Conservation (phyloP, 116 monocot species). For the Trichopus zeylanicus region DNA sequence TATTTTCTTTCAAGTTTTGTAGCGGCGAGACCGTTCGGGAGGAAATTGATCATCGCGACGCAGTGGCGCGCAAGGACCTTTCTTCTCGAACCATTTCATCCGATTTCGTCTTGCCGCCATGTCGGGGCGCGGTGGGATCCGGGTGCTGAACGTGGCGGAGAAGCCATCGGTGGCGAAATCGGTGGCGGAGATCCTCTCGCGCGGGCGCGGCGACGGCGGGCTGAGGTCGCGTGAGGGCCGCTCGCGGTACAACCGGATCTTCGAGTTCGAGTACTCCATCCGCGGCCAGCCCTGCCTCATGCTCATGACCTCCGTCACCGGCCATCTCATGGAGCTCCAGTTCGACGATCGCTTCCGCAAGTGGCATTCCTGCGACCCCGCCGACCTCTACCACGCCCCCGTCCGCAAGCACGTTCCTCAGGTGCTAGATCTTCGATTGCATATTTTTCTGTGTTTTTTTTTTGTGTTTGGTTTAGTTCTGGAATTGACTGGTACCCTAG, state of each 20-base stretch:
- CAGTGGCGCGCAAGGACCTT: too few species aligned
- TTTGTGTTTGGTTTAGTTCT: too few species aligned
- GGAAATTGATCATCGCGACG: too few species aligned
- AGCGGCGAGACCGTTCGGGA: too few species aligned
- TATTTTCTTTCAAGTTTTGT: too few species aligned
- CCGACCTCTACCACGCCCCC: slow-evolving; percentile 75
- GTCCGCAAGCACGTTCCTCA: slow-evolving; percentile 84
- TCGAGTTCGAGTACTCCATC: slow-evolving; percentile 61
- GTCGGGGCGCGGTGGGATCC: slow-evolving; percentile 5
- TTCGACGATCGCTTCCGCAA: slow-evolving; percentile 82
- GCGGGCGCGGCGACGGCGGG: slow-evolving; percentile 21
- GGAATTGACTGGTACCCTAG: too few species aligned
- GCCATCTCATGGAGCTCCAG: slow-evolving; percentile 93
- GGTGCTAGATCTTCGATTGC: slow-evolving; percentile 21
- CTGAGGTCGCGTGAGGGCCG: slow-evolving; percentile 35
- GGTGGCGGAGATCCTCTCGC: slow-evolving; percentile 60
- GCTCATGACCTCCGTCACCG: slow-evolving; percentile 64
- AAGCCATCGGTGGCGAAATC: slow-evolving; percentile 75
- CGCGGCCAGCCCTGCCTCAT: slow-evolving; percentile 36
- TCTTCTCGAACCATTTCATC: too few species aligned
- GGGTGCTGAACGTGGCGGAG: slow-evolving; percentile 73
- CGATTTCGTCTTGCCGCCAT: too few species aligned
- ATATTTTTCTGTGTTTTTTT: too few species aligned
- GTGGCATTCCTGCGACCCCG: slow-evolving; percentile 93
- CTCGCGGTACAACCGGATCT: slow-evolving; percentile 59